Evolutionary conservation across 345 rosid species (phyloP), one percentile per base, ranked within the genome.

Genomic region (Luvunga scandens): DNA sequence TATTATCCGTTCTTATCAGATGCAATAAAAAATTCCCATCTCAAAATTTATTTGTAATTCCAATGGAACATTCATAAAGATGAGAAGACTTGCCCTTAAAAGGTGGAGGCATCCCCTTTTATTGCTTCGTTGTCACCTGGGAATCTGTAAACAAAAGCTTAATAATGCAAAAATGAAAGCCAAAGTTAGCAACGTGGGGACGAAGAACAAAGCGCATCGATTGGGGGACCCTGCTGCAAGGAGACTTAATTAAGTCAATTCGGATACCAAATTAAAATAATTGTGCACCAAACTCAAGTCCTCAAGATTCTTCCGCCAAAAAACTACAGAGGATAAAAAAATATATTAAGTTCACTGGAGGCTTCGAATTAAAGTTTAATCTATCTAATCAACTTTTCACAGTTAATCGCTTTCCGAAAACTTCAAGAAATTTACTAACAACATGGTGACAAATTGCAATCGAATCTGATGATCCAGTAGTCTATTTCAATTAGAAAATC

Each of bases 121-220:
- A 5, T 5, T 18, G 22, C n/a, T 64, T 48, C 1, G n/a, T n/a
- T 22, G 14, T 75, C 48, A 34, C 33, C 48, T 68, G 66, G 79
- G 80, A 71, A 80, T 71, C 53, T 27, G 13, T 63, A 21, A 75
- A 63, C 28, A 63, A 75, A 75, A 60, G 9, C 27, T 55, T 5
- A 16, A 27, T 18, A 50, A 13, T 45, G 18, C 16, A 13, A 45
- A 13, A 45, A 45, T 45, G 50, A 45, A 13, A 45, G 50, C 50
- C 18, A 45, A 45, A 45, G 50, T 45, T 45, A 13, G 50, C 50
- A 45, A 13, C 50, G 18, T 45, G 50, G 50, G 50, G 65, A 72
- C 75, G n/a, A 19, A 59, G 2, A 72, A 53, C 64, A 34, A 13
- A 48, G 2, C 18, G 70, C 70, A 30, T 64, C 13, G 30, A 62